Evolutionary conservation across 2,329 filamentous ascomycete genomes (phyloP), one percentile per base, ranked within the genome.

Genomic region (Chaetomium strumarium): DNA sequence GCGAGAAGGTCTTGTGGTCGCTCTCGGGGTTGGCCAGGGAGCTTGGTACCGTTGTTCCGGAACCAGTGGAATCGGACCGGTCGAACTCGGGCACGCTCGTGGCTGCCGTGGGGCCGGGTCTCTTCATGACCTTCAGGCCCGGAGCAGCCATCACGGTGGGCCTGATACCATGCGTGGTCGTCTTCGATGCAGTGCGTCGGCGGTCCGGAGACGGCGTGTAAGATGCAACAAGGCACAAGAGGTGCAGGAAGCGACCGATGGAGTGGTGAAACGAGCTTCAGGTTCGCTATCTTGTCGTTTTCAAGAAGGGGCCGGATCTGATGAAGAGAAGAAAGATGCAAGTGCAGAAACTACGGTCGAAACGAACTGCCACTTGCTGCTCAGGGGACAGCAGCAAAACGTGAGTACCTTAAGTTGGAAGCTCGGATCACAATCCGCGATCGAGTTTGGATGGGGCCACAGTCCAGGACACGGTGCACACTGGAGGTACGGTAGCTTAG

Each of bases 21-120:
- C 56, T 56, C 13, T 60, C 56, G 38, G 51, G 55, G 53, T 57
- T 60, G 5, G 52, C 46, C 2, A 59, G 61, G 9, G 61, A 62
- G 39, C 55, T 58, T 30, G 59, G 52, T 11, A 14, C 33, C 33
- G 11, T 34, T 34, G 33, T 34, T 34, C 11, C 33, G 11, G 33
- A 14, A 14, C 33, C 9, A 14, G 33, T 6, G 7, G 56, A 47
- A 19, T 61, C 59, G 20, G 53, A 49, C n/a, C 52, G 55, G 44
- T 56, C 56, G 7, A 51, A 51, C 19, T 58, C 53, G 42, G 51
- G 51, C 16, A 52, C 16, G 33, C 24, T 7, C 7, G 34, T 9
- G 12, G 24, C 5, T 5, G 43, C 17, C 17, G 38, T 24, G 9
- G 20, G 46, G 5, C 16, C 29, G 24, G 29, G 24, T 10, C 46